Conservation (phyloP, 1,284 basidiomycete species). For the Salmacisia buchloeana region DNA sequence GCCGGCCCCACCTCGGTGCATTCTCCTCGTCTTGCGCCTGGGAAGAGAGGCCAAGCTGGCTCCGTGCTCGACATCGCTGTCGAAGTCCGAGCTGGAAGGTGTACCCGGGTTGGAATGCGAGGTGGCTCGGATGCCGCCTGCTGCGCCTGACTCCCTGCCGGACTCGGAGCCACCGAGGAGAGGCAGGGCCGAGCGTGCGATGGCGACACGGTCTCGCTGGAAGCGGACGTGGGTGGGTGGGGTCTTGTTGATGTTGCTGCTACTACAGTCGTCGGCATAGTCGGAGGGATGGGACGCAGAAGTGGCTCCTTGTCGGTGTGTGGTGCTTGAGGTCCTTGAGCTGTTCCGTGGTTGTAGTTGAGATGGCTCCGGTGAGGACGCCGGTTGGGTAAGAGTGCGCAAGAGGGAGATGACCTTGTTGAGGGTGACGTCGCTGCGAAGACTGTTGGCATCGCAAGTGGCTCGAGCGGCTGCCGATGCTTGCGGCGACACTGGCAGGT, state of each 20-base stretch:
- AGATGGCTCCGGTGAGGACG: no score
- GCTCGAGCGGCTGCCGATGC: not conserved
- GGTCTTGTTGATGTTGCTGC: no score
- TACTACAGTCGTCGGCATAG: no score
- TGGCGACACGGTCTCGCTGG: not conserved
- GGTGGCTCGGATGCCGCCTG: constrained; percentile 29
- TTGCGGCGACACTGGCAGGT: not conserved
- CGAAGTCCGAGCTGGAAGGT: constrained; percentile 4
- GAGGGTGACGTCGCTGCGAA: not conserved
- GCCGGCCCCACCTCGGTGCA: no score
- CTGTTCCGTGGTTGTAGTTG: no score
- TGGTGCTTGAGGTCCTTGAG: no score
- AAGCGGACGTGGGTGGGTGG: not conserved
- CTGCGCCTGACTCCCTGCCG: constrained; percentile 29
- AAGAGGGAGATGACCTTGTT: not conserved
- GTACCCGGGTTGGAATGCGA: not conserved
- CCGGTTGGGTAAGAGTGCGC: no score
- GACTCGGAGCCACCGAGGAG: constrained; percentile 34
- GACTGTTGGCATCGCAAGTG: not conserved
- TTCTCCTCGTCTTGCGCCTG: no score
- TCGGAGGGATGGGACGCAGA: no score
- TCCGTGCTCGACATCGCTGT: constrained; percentile 25
- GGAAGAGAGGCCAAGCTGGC: no score
- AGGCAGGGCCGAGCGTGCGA: constrained; percentile 14
- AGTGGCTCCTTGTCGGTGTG: no score